Conservation (phyloP, 192 early-diverging fungal species). For the Coemansia sp. region DNA sequence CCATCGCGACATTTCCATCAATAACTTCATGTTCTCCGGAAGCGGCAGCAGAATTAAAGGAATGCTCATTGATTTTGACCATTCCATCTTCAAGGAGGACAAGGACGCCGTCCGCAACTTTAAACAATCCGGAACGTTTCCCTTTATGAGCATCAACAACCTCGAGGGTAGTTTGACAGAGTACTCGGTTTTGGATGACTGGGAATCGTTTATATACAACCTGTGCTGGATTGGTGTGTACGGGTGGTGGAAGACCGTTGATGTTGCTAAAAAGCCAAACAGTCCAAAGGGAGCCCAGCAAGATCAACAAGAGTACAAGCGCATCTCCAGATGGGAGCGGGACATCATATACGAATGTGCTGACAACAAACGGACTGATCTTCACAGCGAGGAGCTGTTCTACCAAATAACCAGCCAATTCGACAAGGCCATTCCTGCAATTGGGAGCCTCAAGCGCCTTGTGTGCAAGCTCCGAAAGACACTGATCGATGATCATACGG, state of each 20-base stretch:
- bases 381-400: background rate
- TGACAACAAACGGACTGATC: background rate
- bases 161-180: constrained; percentile 2
- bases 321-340: background rate
- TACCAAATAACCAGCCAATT: background rate
- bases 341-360: background rate
- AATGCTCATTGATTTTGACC: constrained; percentile 36
- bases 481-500: background rate
- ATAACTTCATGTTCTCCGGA: constrained; percentile 17
- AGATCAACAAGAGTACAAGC: background rate
- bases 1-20: constrained; percentile 22
- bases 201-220: constrained; percentile 32
- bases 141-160: constrained; percentile 37
- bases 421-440: background rate
- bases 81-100: constrained; percentile 11
- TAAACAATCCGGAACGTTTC: constrained; percentile 24
- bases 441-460: background rate
- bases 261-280: constrained; percentile 3
- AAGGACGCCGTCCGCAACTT: background rate
- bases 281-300: background rate
- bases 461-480: background rate
- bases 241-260: constrained; percentile 10
- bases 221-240: constrained; percentile 28
- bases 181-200: constrained; percentile 26
- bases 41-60: constrained; percentile 5